A percentile compares a stretch with the other conserved stretches of the same genome.
Evolutionary conservation across 768 basidiomycete genomes (phyloP).

Genomic region (Lentinula aciculospora): DNA sequence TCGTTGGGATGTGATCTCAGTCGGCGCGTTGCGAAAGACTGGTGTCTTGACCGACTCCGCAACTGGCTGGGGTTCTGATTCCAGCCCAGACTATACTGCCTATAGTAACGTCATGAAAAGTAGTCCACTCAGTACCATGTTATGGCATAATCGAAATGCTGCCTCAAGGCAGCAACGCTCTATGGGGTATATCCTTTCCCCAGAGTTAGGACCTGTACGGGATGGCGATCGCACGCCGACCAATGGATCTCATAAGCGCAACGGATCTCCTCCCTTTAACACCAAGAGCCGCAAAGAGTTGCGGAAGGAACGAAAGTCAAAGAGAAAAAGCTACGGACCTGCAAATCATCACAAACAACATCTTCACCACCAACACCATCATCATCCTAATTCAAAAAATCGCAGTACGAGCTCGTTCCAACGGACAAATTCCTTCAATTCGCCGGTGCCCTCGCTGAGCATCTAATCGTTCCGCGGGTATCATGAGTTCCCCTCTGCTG

Average conservation of each 20-base stretch:
- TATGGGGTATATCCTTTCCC: slow-evolving; percentile 37
- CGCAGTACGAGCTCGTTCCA: slow-evolving; percentile 53
- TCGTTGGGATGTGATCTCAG: slow-evolving; percentile 72
- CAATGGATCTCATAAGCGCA: slow-evolving; percentile 30
- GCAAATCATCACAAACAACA: slow-evolving; percentile 33
- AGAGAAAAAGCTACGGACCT: slow-evolving; percentile 50
- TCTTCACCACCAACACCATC: slow-evolving; percentile 50
- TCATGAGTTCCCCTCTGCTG: background rate
- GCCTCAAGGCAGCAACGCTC: slow-evolving; percentile 19
- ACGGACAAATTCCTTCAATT: slow-evolving; percentile 29
- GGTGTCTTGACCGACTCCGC: slow-evolving; percentile 8
- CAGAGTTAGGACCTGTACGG: slow-evolving; percentile 43
- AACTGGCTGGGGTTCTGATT: slow-evolving; percentile 31
- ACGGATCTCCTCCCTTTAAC: slow-evolving; percentile 28
- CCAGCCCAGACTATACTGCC: slow-evolving; percentile 25
- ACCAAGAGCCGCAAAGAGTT: slow-evolving; percentile 59
- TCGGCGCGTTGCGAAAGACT: slow-evolving; percentile 67
- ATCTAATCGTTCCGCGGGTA: background rate
- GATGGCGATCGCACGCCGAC: slow-evolving; percentile 58
- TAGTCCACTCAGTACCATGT: slow-evolving; percentile 50
- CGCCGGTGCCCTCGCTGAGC: slow-evolving; percentile 8
- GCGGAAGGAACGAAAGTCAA: slow-evolving; percentile 63
- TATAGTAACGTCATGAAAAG: slow-evolving; percentile 45
- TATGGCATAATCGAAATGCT: slow-evolving; percentile 39
- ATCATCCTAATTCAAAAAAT: slow-evolving; percentile 61